Base-by-base conservation (phyloP, 2,329 filamentous ascomycete species). In the Arthrinium puccinioides region DNA sequence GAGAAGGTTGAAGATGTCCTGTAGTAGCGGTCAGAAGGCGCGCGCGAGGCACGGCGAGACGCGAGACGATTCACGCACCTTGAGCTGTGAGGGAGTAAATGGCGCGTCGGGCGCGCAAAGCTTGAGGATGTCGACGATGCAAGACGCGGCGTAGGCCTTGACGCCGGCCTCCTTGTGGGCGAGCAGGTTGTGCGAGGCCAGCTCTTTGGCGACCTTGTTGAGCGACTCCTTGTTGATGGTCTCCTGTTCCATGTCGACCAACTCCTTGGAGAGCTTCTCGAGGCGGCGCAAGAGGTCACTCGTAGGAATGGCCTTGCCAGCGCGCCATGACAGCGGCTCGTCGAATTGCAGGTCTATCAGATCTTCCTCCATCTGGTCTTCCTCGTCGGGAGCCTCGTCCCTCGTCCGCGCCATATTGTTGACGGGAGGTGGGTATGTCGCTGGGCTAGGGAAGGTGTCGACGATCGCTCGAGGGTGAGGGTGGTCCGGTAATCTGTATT, bases 1-100 rank as follows among this genome's bases (percentile, higher is more conserved):
- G 56, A 96, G 87, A 44, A 95, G 77, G 20, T 81, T 83, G 66
- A 97, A 98, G 57, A 97, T 90, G 63, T 94, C 88, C 87, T 94
- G 46, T 14, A 39, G n/a, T 38, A 23, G 20, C n/a, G 25, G 36
- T 26, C 19, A 18, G 48, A 43, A 11, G 30, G 11, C 16, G 16
- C 21, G 8, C 21, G 21, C 20, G 36, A 20, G 14, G 20, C 19
- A 38, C 32, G 33, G 21, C 21, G 35, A 15, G 9, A n/a, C 5
- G 26, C 27, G 11, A 20, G 32, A 21, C 19, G 26, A 39, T 24
- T n/a, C 10, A 50, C 68, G 47, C 62, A 90, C 88, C 82, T 94
- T 95, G 45, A 97, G 73, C 65, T 97, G 89, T 42, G 84, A 79
- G 27, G 78, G 79, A 18, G 87, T 94, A 62, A 94, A 97, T 14